Percentiles rank a stretch among this genome's conserved stretches.
phyloP scores from a whole-genome alignment of 2,329 filamentous ascomycete species.

The Botrytis pseudocinerea region DNA sequence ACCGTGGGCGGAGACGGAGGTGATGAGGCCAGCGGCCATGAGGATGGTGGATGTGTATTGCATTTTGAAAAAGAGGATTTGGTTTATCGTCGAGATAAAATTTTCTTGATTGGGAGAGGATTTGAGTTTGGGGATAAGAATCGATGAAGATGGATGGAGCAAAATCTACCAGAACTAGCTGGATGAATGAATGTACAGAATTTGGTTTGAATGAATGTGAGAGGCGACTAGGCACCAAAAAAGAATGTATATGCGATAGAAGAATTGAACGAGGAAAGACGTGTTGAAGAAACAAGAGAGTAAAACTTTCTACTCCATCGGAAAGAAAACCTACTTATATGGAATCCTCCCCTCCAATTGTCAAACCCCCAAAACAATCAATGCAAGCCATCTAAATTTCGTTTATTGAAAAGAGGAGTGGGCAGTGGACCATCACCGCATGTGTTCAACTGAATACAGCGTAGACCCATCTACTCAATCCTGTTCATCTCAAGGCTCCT shows the following conservation, averaged over 20 bases:
- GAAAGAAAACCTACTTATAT: conserved; percentile 21
- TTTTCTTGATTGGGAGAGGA: neutral
- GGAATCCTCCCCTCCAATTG: neutral
- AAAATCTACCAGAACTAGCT: conserved; percentile 25
- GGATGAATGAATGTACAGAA: conserved; percentile 21
- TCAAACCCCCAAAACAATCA: neutral
- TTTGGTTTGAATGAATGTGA: conserved; percentile 21
- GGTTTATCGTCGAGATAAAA: neutral
- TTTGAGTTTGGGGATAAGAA: neutral
- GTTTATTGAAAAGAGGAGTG: neutral
- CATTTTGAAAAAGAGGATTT: conserved; percentile 26
- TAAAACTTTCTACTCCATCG: neutral
- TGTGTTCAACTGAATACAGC: neutral
- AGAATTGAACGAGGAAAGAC: conserved; percentile 15
- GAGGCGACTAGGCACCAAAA: conserved; percentile 23
- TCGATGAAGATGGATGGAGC: conserved; percentile 1
- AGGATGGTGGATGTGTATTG: conserved; percentile 35
- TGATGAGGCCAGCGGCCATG: conserved; percentile 37
- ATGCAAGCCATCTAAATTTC: neutral
- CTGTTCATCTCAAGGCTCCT: conserved; percentile 9
- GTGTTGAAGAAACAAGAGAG: conserved; percentile 14
- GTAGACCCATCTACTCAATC: neutral
- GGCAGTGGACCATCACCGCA: conserved; percentile 1
- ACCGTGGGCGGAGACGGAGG: conserved; percentile 51
- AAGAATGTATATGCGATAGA: conserved; percentile 14